These are phyloP conservation scores for Trichoderma atroviride DNA, from an alignment of 2,329 filamentous ascomycete species.

Conservation along the genomic window DNA sequence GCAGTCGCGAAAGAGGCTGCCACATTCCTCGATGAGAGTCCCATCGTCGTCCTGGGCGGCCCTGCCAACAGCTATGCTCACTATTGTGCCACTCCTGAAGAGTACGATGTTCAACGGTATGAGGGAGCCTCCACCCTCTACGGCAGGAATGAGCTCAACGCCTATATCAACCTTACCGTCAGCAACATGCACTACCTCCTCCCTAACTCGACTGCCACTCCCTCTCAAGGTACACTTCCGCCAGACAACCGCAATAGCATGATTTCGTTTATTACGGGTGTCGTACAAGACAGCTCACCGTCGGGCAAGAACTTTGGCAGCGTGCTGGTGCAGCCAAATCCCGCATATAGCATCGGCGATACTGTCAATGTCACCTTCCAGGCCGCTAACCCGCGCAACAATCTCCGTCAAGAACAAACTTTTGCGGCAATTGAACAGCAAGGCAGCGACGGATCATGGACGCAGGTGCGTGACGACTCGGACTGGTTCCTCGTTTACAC, in stretches of 20 bases:
- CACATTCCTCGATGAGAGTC: conserved; percentile 53
- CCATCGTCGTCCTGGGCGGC: conserved; percentile 81
- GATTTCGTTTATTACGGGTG: conserved; percentile 77
- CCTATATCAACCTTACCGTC: conserved; percentile 86
- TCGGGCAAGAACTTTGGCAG: conserved; percentile 71
- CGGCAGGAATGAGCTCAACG: conserved; percentile 78
- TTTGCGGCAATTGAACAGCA: conserved; percentile 75
- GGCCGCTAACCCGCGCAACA: conserved; percentile 87
- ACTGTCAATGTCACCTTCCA: conserved; percentile 71
- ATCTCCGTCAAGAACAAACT: conserved; percentile 76
- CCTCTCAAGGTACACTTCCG: conserved; percentile 62
- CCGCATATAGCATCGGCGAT: conserved; percentile 62
- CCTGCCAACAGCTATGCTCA: conserved; percentile 91
- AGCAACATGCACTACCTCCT: conserved; percentile 53
- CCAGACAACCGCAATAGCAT: conserved; percentile 79
- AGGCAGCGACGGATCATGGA: conserved; percentile 57
- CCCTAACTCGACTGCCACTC: conserved; percentile 42
- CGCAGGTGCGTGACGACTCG: conserved; percentile 66
- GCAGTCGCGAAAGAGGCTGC: conserved; percentile 61
- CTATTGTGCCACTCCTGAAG: conserved; percentile 77
- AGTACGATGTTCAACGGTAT: conserved; percentile 84
- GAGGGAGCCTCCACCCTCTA: conserved; percentile 94
- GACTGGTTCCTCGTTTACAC: conserved; percentile 84
- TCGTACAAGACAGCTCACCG: conserved; percentile 72
- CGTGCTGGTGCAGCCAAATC: conserved; percentile 56